These are phyloP conservation scores for Suhomyces ambrosiae DNA, from an alignment of 1,139 yeast genomes.

Conservation along the genomic window DNA sequence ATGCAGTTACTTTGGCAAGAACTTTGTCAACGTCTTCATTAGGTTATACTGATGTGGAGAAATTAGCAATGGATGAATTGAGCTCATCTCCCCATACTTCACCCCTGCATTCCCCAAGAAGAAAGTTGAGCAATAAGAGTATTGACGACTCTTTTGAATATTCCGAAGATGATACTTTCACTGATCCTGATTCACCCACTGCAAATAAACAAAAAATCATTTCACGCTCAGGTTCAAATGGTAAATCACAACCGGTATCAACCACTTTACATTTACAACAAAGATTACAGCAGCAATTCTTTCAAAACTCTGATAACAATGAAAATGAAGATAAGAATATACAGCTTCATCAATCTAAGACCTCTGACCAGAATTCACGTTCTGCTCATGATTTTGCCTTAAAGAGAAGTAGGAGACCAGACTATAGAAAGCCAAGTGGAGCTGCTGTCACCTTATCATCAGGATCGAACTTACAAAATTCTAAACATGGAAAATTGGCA, in stretches of 20 bases:
- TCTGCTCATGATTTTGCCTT: slow-evolving; percentile 31
- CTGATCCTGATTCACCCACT: slow-evolving; percentile 17
- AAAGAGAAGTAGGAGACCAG: slow-evolving; percentile 44
- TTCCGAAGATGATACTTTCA: slow-evolving; percentile 11
- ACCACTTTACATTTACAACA: slow-evolving; percentile 20
- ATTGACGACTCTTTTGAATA: slow-evolving; percentile 8
- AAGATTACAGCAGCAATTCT: slow-evolving; percentile 19
- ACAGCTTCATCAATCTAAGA: neutral
- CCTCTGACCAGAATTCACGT: neutral
- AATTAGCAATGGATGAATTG: slow-evolving; percentile 46
- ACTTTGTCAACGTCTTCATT: slow-evolving; percentile 63
- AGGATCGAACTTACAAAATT: slow-evolving; percentile 34
- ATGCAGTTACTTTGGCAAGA: slow-evolving; percentile 74
- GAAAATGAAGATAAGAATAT: slow-evolving; percentile 4
- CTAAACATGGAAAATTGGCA: slow-evolving; percentile 35
- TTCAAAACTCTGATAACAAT: slow-evolving; percentile 13
- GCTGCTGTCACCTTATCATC: slow-evolving; percentile 14
- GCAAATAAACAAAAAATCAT: slow-evolving; percentile 4
- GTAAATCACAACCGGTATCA: slow-evolving; percentile 13
- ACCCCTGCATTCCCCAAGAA: slow-evolving; percentile 17
- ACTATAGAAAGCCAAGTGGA: slow-evolving; percentile 36
- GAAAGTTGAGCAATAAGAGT: slow-evolving; percentile 6
- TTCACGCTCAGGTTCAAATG: neutral
- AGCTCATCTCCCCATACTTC: slow-evolving; percentile 21
- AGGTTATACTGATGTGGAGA: slow-evolving; percentile 57